Evolutionary conservation across 805 yeast genomes (phyloP).

Genomic region (Schwanniomyces polymorphus): DNA sequence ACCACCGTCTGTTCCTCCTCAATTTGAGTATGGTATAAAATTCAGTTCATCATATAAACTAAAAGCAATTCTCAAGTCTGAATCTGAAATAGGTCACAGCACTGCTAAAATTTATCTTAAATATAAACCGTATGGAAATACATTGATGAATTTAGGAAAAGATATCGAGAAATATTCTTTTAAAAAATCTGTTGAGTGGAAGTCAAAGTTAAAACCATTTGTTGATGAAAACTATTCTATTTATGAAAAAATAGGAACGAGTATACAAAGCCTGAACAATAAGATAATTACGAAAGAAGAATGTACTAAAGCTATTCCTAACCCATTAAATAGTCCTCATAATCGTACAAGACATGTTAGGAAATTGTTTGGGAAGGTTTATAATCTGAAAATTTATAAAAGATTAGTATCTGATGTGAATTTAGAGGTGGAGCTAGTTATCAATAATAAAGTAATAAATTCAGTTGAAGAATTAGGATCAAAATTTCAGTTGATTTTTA

Average conservation of each 20-base stretch:
- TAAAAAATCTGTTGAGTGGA: neutral
- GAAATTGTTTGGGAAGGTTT: neutral
- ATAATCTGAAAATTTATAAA: neutral
- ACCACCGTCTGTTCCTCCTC: neutral
- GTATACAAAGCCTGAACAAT: neutral
- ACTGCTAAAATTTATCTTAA: neutral
- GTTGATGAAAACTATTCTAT: neutral
- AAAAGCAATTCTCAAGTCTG: neutral
- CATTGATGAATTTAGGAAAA: neutral
- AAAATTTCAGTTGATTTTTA: neutral
- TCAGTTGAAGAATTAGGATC: neutral
- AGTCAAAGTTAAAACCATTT: neutral
- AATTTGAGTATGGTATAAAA: neutral
- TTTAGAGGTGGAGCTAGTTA: neutral
- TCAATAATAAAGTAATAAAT: neutral
- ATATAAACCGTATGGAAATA: neutral
- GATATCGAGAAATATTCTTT: neutral
- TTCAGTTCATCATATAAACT: neutral
- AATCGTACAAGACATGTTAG: neutral
- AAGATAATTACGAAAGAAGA: neutral
- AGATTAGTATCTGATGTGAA: slow-evolving; percentile 2
- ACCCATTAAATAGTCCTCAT: neutral
- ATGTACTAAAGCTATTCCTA: neutral
- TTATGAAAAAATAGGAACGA: neutral
- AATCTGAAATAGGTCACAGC: neutral